Evolutionary conservation across 2,329 filamentous ascomycete genomes (phyloP), one percentile per base, ranked within the genome.

Genomic region (Penicillium crustosum): DNA sequence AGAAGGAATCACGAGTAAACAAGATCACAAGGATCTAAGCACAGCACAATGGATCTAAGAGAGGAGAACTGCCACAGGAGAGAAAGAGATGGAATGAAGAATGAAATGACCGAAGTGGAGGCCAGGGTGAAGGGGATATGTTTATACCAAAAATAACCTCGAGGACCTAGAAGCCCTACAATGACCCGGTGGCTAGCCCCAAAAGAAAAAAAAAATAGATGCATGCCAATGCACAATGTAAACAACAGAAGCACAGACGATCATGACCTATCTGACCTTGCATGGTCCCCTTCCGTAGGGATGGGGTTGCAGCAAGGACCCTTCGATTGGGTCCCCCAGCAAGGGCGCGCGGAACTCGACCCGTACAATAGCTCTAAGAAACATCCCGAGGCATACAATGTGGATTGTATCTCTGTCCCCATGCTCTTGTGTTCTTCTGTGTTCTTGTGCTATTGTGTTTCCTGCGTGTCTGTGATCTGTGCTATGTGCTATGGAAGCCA

Each of bases 201-300:
- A 53, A 55, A 38, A n/a, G 60, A 51, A 57, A 58, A 53, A 55
- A 38, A n/a, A 61, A 51, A 57, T 59, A 61, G 62, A 59, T 67
- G 70, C 73, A 76, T 75, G 68, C 73, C 73, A 71, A 70, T 72
- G 71, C 67, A 70, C 60, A 57, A 64, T 68, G 66, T 75, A 75
- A 75, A 76, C 73, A 75, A 58, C 65, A 63, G 48, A 57, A 63
- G 69, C 71, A 74, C 70, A 66, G 72, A 72, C 68, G 55, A 60
- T 65, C 67, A 65, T 66, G 66, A 65, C 68, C 70, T 71, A 73
- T 71, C 70, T 61, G 63, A 69, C 73, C 73, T 75, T 76, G 70
- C 73, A 75, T 75, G 62, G 64, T 69, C 60, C 66, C 66, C 68
- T 70, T 73, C 66, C 66, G 42, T 69, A 70, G 71, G 70, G 67